Base-by-base conservation (phyloP, 73 alveolate genomes). In the Loxodes magnus region DNA sequence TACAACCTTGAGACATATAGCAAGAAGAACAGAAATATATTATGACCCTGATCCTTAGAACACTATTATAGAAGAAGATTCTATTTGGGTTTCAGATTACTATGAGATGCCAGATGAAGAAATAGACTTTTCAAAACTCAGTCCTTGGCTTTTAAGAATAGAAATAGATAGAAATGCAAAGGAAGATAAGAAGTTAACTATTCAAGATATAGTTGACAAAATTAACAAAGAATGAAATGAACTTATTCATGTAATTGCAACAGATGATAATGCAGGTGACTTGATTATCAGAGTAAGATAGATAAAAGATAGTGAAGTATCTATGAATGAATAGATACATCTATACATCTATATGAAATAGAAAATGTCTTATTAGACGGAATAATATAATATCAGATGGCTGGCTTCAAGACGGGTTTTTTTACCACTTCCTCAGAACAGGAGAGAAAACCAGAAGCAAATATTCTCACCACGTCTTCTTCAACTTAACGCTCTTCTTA, bases 41-140 rank as follows among this genome's bases (percentile, higher is more conserved):
- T 92, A 90, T 64, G 99, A 92, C 34, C 99, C 99, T 9, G 97
- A 92, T 53, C 94, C 94, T 17, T 74, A 39, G 36, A 63, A 80
- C 59, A 79, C 97, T 12, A 61, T 91, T 39, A 82, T 88, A 7
- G 56, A 66, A 19, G 91, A 84, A 42, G 98, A 92, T 56, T 74
- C 64, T 50, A 90, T 64, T 27, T 30, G 68, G 17, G 64, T 88
- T 17, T 82, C 62, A 17, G 67, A 69, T 67, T 86, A 76, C 78
- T 59, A 64, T 59, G 62, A 56, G 54, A 83, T 80, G 41, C 77
- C 67, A 42, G 83, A 67, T 3, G 90, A 69, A 35, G 77, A 39
- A 27, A 64, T 38, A 17, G 74, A 54, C 23, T 65, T 66, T 29
- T 82, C 59, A 22, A 71, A 30, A 17, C 24, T 61, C 39, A 38